Conservation (phyloP, 129 eudicot species). For the Scalesia atractyloides region DNA sequence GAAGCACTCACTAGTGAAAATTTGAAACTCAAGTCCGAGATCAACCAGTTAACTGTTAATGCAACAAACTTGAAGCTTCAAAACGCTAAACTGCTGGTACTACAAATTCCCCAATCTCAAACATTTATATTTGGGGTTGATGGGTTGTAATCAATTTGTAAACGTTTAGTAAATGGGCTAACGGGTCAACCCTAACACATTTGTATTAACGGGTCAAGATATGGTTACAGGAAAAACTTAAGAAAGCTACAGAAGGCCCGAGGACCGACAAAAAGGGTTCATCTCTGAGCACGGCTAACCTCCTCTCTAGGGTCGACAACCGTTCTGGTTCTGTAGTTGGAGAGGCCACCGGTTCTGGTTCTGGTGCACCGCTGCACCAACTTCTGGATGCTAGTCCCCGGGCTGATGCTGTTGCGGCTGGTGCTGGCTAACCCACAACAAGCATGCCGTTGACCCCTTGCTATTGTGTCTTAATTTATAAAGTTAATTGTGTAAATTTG, state of each 20-base stretch:
- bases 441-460: neutral
- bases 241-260: constrained; percentile 37
- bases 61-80: constrained; percentile 71
- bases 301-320: constrained; percentile 72
- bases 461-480: constrained; percentile 15
- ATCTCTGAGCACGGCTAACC: constrained; percentile 68
- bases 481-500: constrained; percentile 49
- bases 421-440: constrained; percentile 61
- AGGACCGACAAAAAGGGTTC: constrained; percentile 28
- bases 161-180: neutral
- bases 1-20: constrained; percentile 70
- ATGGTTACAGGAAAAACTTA: constrained; percentile 58
- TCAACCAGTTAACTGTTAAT: constrained; percentile 54
- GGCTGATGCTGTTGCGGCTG: constrained; percentile 79
- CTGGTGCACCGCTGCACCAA: constrained; percentile 69
- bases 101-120: constrained; percentile 4
- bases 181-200: neutral
- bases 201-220: neutral
- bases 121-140: neutral
- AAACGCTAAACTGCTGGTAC: constrained; percentile 73
- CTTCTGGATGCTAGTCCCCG: constrained; percentile 62
- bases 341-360: constrained; percentile 46
- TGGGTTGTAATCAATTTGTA: neutral
- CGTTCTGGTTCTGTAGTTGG: constrained; percentile 51
- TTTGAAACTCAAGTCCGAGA: constrained; percentile 66